phyloP scores from a whole-genome alignment of 176 grass and related monocot species.

The Aegilops sharonensis region DNA sequence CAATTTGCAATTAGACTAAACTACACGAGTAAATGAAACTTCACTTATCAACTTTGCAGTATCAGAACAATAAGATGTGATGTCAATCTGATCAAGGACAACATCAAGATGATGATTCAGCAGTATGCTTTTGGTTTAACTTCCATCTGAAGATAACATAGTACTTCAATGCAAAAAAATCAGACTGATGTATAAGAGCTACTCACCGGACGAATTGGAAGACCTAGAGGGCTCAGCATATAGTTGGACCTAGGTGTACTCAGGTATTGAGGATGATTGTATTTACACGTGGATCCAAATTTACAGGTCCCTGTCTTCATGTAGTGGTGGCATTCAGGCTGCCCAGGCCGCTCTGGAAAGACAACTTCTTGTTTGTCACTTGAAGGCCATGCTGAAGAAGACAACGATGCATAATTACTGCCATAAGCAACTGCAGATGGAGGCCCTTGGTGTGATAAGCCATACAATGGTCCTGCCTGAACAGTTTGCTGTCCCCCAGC shows the following conservation, averaged over 20 bases:
- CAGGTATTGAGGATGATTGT: conserved; percentile 60
- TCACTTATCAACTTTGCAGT: conserved; percentile 5
- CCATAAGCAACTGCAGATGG: conserved; percentile 32
- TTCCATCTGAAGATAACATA: conserved; percentile 14
- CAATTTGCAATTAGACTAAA: background rate
- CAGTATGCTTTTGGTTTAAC: conserved; percentile 3
- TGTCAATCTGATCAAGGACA: conserved; percentile 6
- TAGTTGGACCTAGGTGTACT: conserved; percentile 46
- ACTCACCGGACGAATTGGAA: conserved; percentile 75
- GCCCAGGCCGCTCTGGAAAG: conserved; percentile 67
- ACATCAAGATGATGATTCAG: conserved; percentile 11
- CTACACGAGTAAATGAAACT: background rate
- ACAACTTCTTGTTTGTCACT: conserved; percentile 42
- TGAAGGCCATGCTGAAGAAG: conserved; percentile 45
- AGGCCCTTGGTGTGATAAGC: conserved; percentile 50
- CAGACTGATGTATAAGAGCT: background rate
- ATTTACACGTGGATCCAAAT: conserved; percentile 71
- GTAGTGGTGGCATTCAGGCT: conserved; percentile 79
- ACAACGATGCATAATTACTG: conserved; percentile 43
- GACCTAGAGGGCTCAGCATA: conserved; percentile 53
- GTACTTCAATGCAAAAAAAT: background rate
- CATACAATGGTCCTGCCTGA: conserved; percentile 56
- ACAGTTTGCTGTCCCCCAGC: conserved; percentile 58
- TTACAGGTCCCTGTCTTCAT: conserved; percentile 75
- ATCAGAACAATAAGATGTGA: conserved; percentile 3